phyloP scores from a whole-genome alignment of 345 rosid species.

The Eucalyptus pauciflora region DNA sequence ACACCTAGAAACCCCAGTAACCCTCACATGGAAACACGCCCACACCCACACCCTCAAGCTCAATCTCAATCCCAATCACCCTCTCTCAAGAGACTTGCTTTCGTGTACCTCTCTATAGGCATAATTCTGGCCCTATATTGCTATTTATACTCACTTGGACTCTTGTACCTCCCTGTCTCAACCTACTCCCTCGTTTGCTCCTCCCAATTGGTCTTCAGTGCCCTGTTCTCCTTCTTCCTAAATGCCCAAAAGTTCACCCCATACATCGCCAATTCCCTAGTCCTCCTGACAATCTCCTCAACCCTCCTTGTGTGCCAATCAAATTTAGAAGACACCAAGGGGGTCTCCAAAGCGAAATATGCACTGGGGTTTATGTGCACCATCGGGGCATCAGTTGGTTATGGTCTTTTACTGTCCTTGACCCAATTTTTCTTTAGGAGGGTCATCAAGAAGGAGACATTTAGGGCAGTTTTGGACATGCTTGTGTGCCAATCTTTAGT shows the following conservation, averaged over 20 bases:
- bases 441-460: constrained; percentile 3
- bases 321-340: neutral
- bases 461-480: constrained; percentile 12
- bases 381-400: constrained; percentile 7
- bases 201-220: constrained; percentile 28
- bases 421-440: constrained; percentile 7
- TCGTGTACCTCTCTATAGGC: constrained; percentile 6
- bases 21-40: neutral
- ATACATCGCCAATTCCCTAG: constrained; percentile 9
- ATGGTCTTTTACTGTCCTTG: constrained; percentile 5
- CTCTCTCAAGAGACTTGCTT: constrained; percentile 2
- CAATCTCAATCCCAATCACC: neutral
- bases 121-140: neutral
- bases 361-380: constrained; percentile 27
- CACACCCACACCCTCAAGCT: neutral
- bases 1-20: neutral
- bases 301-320: constrained; percentile 13
- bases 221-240: constrained; percentile 26
- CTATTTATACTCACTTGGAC: constrained; percentile 19
- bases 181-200: constrained; percentile 18
- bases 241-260: constrained; percentile 27
- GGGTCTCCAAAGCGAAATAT: constrained; percentile 1
- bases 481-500: constrained; percentile 4
- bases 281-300: constrained; percentile 32
- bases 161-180: constrained; percentile 25